Evolutionary conservation across 805 yeast genomes (phyloP).

Genomic region (Candida peoriensis): DNA sequence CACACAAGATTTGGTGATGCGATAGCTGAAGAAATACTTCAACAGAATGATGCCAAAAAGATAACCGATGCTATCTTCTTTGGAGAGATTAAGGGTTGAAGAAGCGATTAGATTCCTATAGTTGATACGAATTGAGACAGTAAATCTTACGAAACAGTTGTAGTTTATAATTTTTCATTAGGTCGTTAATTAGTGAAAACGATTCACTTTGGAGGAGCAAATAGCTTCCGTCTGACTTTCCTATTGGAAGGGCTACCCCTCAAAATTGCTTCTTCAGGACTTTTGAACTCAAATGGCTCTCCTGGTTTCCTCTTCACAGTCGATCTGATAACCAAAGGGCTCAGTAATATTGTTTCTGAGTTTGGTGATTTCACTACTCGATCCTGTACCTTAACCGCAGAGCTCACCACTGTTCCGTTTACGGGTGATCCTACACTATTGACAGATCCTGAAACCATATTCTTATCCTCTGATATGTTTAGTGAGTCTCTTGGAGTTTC

Average conservation of each 20-base stretch:
- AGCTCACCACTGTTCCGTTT: conserved; percentile 2
- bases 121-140: background rate
- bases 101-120: background rate
- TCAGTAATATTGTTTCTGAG: conserved; percentile 8
- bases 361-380: background rate
- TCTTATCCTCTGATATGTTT: background rate
- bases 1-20: conserved; percentile 56
- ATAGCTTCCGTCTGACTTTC: conserved; percentile 30
- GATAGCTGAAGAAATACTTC: conserved; percentile 44
- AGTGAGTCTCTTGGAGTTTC: conserved; percentile 13
- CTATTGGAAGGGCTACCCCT: background rate
- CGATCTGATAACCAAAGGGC: conserved; percentile 20
- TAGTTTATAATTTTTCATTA: background rate
- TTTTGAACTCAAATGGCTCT: conserved; percentile 15
- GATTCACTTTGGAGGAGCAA: no score
- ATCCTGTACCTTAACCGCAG: background rate
- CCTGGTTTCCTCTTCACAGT: conserved; percentile 12
- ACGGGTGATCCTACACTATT: conserved; percentile 1
- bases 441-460: conserved; percentile 3
- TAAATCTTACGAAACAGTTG: background rate
- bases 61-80: conserved; percentile 65
- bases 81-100: conserved; percentile 43
- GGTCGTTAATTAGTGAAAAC: background rate
- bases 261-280: conserved; percentile 4
- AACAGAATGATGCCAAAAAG: conserved; percentile 42